Evolutionary conservation across 768 basidiomycete genomes (phyloP).

Genomic region (Auricularia heimuer): DNA sequence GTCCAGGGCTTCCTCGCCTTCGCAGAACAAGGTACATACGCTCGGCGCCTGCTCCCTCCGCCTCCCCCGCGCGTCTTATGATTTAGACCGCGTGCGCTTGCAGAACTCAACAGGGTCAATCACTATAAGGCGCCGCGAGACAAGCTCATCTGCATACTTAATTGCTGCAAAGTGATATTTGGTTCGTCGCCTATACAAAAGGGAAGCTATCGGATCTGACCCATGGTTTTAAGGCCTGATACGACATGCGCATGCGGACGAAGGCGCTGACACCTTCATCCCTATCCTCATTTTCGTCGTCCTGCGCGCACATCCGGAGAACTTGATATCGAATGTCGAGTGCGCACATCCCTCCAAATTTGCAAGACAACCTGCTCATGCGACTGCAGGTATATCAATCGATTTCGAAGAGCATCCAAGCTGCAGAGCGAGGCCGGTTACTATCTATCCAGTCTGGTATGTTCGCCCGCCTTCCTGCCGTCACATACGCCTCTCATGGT

Average conservation of each 20-base stretch:
- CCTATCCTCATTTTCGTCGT: constrained; percentile 93
- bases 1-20: constrained; percentile 79
- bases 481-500: not conserved
- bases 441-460: constrained; percentile 87
- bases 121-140: constrained; percentile 98
- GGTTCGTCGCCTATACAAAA: constrained; percentile 41
- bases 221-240: constrained; percentile 50
- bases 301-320: constrained; percentile 85
- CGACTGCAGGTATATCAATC: constrained; percentile 76
- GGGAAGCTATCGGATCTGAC: not conserved
- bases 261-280: constrained; percentile 90
- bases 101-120: constrained; percentile 92
- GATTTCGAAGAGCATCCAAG: constrained; percentile 84
- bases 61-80: not conserved
- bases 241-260: constrained; percentile 72
- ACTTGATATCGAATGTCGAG: constrained; percentile 94
- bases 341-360: constrained; percentile 27
- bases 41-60: not conserved
- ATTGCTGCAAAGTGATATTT: constrained; percentile 98
- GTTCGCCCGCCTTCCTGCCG: constrained; percentile 17
- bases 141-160: constrained; percentile 94
- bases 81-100: not conserved
- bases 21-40: constrained; percentile 65
- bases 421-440: constrained; percentile 94
- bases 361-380: not conserved